These are phyloP conservation scores for Geosmithia putterillii DNA, from an alignment of 2,329 filamentous ascomycete species.

Conservation along the genomic window DNA sequence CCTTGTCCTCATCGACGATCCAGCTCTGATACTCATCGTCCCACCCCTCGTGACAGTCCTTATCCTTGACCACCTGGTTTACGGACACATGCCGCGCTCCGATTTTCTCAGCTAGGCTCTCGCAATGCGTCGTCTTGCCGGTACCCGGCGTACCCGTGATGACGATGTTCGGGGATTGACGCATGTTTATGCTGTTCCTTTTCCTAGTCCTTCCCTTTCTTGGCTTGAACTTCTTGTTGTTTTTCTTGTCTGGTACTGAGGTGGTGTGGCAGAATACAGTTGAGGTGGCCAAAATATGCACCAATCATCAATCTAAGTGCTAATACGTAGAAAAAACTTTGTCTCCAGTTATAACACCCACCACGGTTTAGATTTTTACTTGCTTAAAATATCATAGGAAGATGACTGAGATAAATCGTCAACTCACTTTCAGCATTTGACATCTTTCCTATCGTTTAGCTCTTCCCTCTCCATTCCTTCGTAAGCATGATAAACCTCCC, in stretches of 20 bases:
- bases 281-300: too few relatives aligned
- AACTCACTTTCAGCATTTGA: too few relatives aligned
- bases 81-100: constrained; percentile 75
- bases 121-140: constrained; percentile 88
- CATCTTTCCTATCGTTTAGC: neutral
- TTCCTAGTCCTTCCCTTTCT: neutral
- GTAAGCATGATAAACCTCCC: neutral
- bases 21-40: constrained; percentile 77
- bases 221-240: neutral
- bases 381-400: neutral
- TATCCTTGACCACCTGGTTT: constrained; percentile 85
- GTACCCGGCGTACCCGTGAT: constrained; percentile 92
- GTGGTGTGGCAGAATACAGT: too few relatives aligned
- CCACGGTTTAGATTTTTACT: neutral
- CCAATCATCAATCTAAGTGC: constrained; percentile 2
- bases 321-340: neutral
- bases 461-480: neutral
- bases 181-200: constrained; percentile 17
- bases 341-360: neutral
- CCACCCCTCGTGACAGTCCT: constrained; percentile 75
- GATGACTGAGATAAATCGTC: neutral
- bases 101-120: constrained; percentile 63
- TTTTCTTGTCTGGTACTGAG: neutral
- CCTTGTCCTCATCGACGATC: constrained; percentile 96
- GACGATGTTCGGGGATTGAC: constrained; percentile 71